Conservation (phyloP, 2,329 filamentous ascomycete species). For the Aspergillus tanneri region DNA sequence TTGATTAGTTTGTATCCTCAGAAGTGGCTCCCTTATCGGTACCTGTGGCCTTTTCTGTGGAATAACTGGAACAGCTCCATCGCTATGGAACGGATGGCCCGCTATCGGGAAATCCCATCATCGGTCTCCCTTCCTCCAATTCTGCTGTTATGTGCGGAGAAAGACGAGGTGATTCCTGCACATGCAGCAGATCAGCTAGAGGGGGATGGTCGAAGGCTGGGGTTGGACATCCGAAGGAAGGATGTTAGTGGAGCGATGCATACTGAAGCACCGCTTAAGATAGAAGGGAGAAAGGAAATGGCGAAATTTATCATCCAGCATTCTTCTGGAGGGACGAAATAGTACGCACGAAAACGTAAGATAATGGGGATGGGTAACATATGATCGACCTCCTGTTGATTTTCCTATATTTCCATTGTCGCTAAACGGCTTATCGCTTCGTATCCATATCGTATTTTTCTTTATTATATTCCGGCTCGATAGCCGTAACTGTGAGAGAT, state of each 20-base stretch:
- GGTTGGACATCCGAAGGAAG: slow-evolving; percentile 38
- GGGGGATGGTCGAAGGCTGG: slow-evolving; percentile 33
- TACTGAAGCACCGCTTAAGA: slow-evolving; percentile 48
- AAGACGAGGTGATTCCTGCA: slow-evolving; percentile 47
- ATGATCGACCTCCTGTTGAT: too few species aligned
- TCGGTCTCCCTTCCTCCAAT: slow-evolving; percentile 31
- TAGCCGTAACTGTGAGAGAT: too few species aligned
- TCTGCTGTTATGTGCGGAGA: slow-evolving; percentile 42
- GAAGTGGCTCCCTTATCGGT: slow-evolving; percentile 74
- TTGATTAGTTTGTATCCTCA: slow-evolving; percentile 71
- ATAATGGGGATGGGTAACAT: too few species aligned
- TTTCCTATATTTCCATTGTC: too few species aligned
- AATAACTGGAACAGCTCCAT: slow-evolving; percentile 55
- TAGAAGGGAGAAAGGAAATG: slow-evolving; percentile 44
- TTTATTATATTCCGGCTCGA: too few species aligned
- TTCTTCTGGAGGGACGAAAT: too few species aligned
- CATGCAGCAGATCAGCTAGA: slow-evolving; percentile 38
- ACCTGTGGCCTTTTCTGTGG: slow-evolving; percentile 71
- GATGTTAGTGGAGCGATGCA: slow-evolving; percentile 51
- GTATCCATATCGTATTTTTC: too few species aligned
- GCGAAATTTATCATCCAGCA: too few species aligned
- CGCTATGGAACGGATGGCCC: slow-evolving; percentile 44
- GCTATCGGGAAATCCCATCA: too few species aligned
- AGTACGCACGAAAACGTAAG: too few species aligned
- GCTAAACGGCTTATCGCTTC: too few species aligned